Conservation (phyloP, 1,284 basidiomycete genomes). For the Afroboletus lepidellus region DNA sequence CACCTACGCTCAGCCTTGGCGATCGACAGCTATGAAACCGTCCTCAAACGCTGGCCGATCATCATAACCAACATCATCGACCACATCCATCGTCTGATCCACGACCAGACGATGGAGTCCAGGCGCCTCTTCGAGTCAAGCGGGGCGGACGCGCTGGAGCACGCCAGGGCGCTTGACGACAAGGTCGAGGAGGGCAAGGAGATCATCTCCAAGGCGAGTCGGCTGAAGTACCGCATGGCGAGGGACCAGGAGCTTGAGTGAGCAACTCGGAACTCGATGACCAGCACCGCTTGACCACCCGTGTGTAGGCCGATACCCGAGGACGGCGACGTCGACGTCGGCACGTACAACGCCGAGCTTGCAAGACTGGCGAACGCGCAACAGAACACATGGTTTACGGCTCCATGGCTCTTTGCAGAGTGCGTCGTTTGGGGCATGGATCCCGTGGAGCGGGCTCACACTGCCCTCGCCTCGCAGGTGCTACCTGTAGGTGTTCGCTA, state of each 20-base stretch:
- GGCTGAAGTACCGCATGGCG: constrained; percentile 89
- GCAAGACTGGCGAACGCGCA: constrained; percentile 45
- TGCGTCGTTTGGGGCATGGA: constrained; percentile 39
- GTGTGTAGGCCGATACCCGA: constrained; percentile 58
- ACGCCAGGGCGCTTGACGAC: constrained; percentile 26
- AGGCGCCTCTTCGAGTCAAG: constrained; percentile 3
- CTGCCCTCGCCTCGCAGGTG: constrained; percentile 42
- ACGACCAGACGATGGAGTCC: constrained; percentile 43
- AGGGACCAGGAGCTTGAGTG: constrained; percentile 76
- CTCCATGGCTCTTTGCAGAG: constrained; percentile 94
- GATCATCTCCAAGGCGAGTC: constrained; percentile 78
- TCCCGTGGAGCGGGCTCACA: too few species aligned
- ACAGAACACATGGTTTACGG: constrained; percentile 84
- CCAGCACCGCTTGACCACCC: neutral
- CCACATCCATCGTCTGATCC: constrained; percentile 59
- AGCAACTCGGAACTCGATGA: constrained; percentile 24
- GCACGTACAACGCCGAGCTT: constrained; percentile 76
- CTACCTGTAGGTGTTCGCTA: constrained; percentile 50
- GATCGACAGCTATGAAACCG: constrained; percentile 59
- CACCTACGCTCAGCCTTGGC: constrained; percentile 24
- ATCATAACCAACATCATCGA: constrained; percentile 84
- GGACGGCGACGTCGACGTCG: constrained; percentile 69
- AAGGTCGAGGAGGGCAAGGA: constrained; percentile 71
- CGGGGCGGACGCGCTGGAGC: constrained; percentile 15
- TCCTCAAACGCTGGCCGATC: constrained; percentile 80